phyloP scores from a whole-genome alignment of 768 basidiomycete species.

The Boletus pseudo-olivaceus region DNA sequence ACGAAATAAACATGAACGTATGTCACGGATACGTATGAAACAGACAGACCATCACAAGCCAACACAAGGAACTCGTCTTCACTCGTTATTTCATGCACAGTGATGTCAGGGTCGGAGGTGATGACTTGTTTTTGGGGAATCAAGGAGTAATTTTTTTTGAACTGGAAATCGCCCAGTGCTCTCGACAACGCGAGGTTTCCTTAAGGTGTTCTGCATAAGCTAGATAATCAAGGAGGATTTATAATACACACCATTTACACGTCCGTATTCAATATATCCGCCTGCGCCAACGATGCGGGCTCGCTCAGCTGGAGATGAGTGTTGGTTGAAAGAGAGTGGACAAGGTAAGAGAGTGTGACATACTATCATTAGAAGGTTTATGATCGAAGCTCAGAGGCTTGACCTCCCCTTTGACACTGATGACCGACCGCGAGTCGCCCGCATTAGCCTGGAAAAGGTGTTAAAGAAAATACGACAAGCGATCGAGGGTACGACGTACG shows the following conservation, averaged over 20 bases:
- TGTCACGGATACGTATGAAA: neutral
- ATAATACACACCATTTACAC: conserved; percentile 80
- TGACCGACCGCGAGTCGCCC: conserved; percentile 91
- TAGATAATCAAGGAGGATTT: neutral
- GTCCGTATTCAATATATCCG: conserved; percentile 93
- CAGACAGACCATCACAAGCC: conserved; percentile 85
- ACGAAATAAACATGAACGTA: conserved; percentile 4
- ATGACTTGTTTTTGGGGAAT: conserved; percentile 90
- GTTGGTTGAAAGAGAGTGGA: neutral
- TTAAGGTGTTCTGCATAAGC: conserved; percentile 29
- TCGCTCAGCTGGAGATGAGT: conserved; percentile 59
- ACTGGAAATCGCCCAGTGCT: conserved; percentile 96
- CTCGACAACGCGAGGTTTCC: conserved; percentile 95
- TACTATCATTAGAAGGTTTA: conserved; percentile 86
- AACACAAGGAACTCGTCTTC: conserved; percentile 97
- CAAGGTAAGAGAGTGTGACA: conserved; percentile 25
- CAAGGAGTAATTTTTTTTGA: conserved; percentile 88
- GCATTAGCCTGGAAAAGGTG: conserved; percentile 79
- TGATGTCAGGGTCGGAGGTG: conserved; percentile 91
- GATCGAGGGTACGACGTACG: conserved; percentile 42
- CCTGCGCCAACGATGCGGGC: conserved; percentile 86
- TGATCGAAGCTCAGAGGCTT: conserved; percentile 93
- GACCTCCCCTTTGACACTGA: conserved; percentile 80
- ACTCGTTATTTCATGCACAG: conserved; percentile 69
- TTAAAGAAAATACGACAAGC: neutral